Evolutionary conservation across 176 grass and related monocot species (phyloP).

Genomic region (Triticum aestivum): IWGSC_CS_RefSeq_v2.1 NC_057796.1:76915989-76916488

Average conservation of each 20-base stretch:
- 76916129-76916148: slow-evolving; percentile 53
- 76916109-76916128: slow-evolving; percentile 64
- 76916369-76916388: neutral
- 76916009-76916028: slow-evolving; percentile 46
- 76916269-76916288: neutral
- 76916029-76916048: slow-evolving; percentile 60
- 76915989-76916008: slow-evolving; percentile 49
- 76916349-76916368: neutral
- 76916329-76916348: neutral
- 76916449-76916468: too few relatives aligned
- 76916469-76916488: neutral
- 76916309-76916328: neutral
- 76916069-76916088: neutral
- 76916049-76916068: slow-evolving; percentile 34
- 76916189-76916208: slow-evolving; percentile 33
- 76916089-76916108: slow-evolving; percentile 17
- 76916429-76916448: neutral
- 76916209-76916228: neutral
- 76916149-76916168: slow-evolving; percentile 51
- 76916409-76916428: neutral
- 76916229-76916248: neutral
- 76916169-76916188: neutral
- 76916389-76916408: neutral
- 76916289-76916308: neutral
- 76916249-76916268: neutral